These are phyloP conservation scores for Pichia sp. DNA, from an alignment of 1,139 yeast genomes.

Conservation along the genomic window DNA sequence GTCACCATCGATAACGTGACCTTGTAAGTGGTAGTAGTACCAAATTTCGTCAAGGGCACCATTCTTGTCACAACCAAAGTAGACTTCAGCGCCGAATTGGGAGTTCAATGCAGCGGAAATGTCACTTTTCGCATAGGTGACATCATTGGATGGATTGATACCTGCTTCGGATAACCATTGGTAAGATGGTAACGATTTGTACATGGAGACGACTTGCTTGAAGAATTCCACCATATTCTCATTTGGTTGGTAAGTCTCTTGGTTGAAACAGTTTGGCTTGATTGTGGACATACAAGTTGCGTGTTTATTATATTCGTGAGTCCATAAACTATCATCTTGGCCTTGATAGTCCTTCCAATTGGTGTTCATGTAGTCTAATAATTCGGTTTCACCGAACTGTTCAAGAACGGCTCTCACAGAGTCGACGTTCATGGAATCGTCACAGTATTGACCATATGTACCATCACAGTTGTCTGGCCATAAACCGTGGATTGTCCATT, in stretches of 20 bases:
- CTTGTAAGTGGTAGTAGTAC: conserved; percentile 77
- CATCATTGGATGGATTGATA: conserved; percentile 46
- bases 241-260: conserved; percentile 28
- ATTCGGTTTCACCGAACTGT: conserved; percentile 39
- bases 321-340: conserved; percentile 70
- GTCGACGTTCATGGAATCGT: conserved; percentile 45
- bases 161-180: conserved; percentile 59
- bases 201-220: conserved; percentile 55
- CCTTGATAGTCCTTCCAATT: conserved; percentile 77
- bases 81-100: conserved; percentile 55
- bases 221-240: conserved; percentile 73
- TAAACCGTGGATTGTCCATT: conserved; percentile 75
- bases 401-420: conserved; percentile 48
- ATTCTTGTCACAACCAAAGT: conserved; percentile 59
- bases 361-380: conserved; percentile 48
- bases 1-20: conserved; percentile 59
- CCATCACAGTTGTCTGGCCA: conserved; percentile 84
- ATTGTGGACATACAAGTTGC: conserved; percentile 86
- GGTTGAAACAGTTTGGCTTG: conserved; percentile 56
- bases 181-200: conserved; percentile 59
- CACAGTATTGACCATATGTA: conserved; percentile 67
- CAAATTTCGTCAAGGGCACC: conserved; percentile 75
- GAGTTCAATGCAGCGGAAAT: conserved; percentile 54
- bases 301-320: conserved; percentile 90
- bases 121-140: conserved; percentile 55